Percentiles rank a stretch among this genome's conserved stretches.
Evolutionary conservation across 2,329 filamentous ascomycete species (phyloP).

Genomic region (Alternaria longipes): DNA sequence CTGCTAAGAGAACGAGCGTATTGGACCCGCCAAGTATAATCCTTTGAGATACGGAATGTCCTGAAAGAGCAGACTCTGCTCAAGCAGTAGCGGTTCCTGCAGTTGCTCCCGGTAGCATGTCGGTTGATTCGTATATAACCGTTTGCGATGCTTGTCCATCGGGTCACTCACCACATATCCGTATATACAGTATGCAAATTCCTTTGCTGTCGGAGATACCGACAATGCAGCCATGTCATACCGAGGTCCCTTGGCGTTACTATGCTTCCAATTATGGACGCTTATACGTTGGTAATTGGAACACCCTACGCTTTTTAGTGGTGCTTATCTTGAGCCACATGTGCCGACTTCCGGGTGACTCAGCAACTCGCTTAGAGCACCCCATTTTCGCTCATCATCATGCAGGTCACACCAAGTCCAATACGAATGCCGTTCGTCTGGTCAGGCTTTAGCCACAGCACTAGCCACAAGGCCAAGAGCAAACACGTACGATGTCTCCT

Average conservation of each 20-base stretch:
- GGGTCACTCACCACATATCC: conserved; percentile 1
- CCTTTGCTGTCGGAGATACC: conserved; percentile 6
- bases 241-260: conserved; percentile 18
- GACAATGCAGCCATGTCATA: conserved; percentile 19
- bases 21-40: conserved; percentile 10
- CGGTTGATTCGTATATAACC: not conserved
- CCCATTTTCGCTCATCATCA: not conserved
- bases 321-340: conserved; percentile 1
- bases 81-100: conserved; percentile 1
- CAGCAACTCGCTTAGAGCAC: conserved; percentile 7
- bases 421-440: not conserved
- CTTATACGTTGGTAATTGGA: conserved; percentile 7
- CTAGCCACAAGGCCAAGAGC: conserved; percentile 18
- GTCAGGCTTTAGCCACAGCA: conserved; percentile 14
- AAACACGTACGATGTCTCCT: not conserved
- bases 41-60: conserved; percentile 4
- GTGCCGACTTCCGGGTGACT: conserved; percentile 20
- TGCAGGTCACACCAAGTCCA: not conserved
- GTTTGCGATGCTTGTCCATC: not conserved
- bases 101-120: not conserved
- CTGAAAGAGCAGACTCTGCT: conserved; percentile 8
- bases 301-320: conserved; percentile 11
- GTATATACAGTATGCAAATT: not conserved
- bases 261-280: conserved; percentile 7
- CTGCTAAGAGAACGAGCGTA: conserved; percentile 4